Conservation (phyloP, 2,329 filamentous ascomycete genomes). For the Alternaria postmessia region DNA sequence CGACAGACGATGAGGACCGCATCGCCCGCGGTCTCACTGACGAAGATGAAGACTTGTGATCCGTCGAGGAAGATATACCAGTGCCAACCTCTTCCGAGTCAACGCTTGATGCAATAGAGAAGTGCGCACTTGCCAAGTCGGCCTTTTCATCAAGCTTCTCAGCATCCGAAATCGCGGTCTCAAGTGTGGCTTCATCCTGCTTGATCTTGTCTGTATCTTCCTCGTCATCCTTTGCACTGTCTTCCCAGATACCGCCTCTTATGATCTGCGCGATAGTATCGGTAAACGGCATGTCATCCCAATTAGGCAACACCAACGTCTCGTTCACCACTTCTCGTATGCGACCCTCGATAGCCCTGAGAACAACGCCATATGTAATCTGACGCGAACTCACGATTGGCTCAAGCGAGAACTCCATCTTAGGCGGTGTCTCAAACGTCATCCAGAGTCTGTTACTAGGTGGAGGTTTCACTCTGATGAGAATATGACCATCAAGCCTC, state of each 20-base stretch:
- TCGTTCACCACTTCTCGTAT: slow-evolving; percentile 95
- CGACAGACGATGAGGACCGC: slow-evolving; percentile 69
- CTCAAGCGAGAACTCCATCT: slow-evolving; percentile 92
- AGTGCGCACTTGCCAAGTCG: slow-evolving; percentile 31
- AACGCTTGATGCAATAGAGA: slow-evolving; percentile 31
- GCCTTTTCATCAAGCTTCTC: slow-evolving; percentile 33
- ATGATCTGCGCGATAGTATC: slow-evolving; percentile 79
- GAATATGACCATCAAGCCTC: slow-evolving; percentile 81
- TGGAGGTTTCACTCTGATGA: slow-evolving; percentile 90
- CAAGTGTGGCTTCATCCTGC: slow-evolving; percentile 22
- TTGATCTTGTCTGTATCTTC: slow-evolving; percentile 24
- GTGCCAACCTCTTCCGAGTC: slow-evolving; percentile 28
- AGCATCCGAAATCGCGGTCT: slow-evolving; percentile 22
- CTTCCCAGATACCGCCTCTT: slow-evolving; percentile 83
- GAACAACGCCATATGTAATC: slow-evolving; percentile 91
- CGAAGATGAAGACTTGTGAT: slow-evolving; percentile 25
- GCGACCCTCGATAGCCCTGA: slow-evolving; percentile 91
- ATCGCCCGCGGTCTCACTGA: slow-evolving; percentile 61
- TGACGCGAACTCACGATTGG: slow-evolving; percentile 94
- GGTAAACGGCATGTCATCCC: slow-evolving; percentile 94
- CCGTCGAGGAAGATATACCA: slow-evolving; percentile 36
- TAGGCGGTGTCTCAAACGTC: slow-evolving; percentile 90
- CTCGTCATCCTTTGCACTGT: slow-evolving; percentile 28
- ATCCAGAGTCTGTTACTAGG: slow-evolving; percentile 98
- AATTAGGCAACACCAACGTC: slow-evolving; percentile 89